Percentiles rank a stretch among this genome's conserved stretches.
These are phyloP conservation scores for Rhexocercosporidium sp. DNA, from an alignment of 2,329 filamentous ascomycete genomes.

Conservation along the genomic window DNA sequence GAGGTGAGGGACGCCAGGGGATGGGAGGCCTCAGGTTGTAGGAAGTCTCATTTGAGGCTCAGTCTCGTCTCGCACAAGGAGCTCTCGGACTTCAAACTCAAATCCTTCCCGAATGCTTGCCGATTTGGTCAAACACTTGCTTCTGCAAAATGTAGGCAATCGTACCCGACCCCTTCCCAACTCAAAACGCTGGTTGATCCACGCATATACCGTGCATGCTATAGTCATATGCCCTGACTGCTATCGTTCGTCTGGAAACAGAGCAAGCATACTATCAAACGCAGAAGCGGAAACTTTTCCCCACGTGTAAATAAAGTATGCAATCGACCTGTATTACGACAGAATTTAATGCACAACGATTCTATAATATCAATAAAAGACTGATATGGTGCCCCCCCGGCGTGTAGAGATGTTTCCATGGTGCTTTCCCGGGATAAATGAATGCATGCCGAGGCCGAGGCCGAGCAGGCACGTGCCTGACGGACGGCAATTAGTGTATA, in stretches of 20 bases:
- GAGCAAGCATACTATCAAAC: background rate
- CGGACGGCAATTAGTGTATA: background rate
- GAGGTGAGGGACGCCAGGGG: no score
- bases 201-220: conserved; percentile 4
- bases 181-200: background rate
- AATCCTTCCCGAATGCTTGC: background rate
- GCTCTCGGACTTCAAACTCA: background rate
- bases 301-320: background rate
- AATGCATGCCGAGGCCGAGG: background rate
- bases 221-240: background rate
- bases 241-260: background rate
- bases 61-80: background rate
- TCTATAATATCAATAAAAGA: no score
- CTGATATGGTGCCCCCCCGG: background rate
- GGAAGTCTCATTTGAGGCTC: no score
- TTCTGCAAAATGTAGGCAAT: background rate
- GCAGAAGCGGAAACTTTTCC: background rate
- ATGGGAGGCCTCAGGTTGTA: no score
- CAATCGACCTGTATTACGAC: background rate
- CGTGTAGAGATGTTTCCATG: background rate
- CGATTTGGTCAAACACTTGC: background rate
- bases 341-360: background rate
- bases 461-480: background rate
- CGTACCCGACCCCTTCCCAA: background rate
- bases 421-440: background rate